Conservation (phyloP, 1,139 yeast genomes). For the Sugiyamaella grinbergsii region DNA sequence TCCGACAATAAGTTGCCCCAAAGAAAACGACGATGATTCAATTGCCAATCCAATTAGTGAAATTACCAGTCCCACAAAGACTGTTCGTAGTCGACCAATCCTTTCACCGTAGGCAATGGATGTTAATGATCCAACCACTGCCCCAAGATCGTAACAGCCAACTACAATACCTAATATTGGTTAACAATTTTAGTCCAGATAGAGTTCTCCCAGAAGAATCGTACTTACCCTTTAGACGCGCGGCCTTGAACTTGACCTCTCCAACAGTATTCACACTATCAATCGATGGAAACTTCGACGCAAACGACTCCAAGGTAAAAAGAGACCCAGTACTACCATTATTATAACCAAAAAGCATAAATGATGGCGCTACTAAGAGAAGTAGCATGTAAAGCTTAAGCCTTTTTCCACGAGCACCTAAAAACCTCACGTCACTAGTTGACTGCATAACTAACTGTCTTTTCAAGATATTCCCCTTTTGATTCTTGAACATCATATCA, state of each 20-base stretch:
- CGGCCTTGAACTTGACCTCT: constrained; percentile 5
- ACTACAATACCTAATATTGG: background rate
- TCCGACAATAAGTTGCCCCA: constrained; percentile 69
- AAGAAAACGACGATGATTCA: constrained; percentile 55
- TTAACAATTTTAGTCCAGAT: no score
- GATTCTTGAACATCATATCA: background rate
- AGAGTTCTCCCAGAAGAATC: constrained; percentile 41
- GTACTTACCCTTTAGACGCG: constrained; percentile 30
- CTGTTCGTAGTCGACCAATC: constrained; percentile 65
- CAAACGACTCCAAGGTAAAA: constrained; percentile 45
- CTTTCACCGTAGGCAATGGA: constrained; percentile 60
- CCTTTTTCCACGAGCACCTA: constrained; percentile 12
- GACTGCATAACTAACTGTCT: background rate
- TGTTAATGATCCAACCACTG: constrained; percentile 69
- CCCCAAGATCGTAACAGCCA: constrained; percentile 58
- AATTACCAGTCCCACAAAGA: constrained; percentile 57
- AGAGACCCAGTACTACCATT: constrained; percentile 24
- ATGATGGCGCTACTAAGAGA: constrained; percentile 6
- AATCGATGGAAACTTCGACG: constrained; percentile 46
- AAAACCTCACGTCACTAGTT: no score
- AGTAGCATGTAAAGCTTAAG: constrained; percentile 4
- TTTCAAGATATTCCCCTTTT: background rate
- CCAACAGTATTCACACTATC: constrained; percentile 33
- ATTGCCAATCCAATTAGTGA: constrained; percentile 65
- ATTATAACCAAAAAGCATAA: constrained; percentile 15